Evolutionary conservation across 768 basidiomycete genomes (phyloP).

Genomic region (Rhodotorula toruloides): DNA sequence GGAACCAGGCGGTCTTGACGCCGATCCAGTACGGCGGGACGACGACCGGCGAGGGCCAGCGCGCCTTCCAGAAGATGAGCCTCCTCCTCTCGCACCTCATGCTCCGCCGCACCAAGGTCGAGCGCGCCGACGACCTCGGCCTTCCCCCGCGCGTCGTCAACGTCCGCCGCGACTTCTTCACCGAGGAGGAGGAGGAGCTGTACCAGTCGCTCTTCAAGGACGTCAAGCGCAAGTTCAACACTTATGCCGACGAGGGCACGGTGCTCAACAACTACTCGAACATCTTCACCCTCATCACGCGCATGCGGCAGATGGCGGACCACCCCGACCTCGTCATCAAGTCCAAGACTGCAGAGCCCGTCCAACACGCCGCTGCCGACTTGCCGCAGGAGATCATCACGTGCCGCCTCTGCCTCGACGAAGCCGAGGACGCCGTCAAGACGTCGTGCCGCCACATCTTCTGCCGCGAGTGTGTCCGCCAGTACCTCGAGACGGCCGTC

Average conservation of each 20-base stretch:
- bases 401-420: slow-evolving; percentile 91
- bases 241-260: slow-evolving; percentile 84
- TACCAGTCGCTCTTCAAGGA: slow-evolving; percentile 66
- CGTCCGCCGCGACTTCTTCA: slow-evolving; percentile 85
- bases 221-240: slow-evolving; percentile 82
- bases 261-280: slow-evolving; percentile 66
- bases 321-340: slow-evolving; percentile 84
- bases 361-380: slow-evolving; percentile 56
- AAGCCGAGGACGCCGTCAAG: slow-evolving; percentile 94
- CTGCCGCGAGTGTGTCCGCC: slow-evolving; percentile 80
- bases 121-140: slow-evolving; percentile 93
- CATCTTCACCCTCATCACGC: slow-evolving; percentile 66
- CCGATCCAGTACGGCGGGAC: slow-evolving; percentile 76
- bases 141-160: slow-evolving; percentile 86
- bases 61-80: slow-evolving; percentile 86
- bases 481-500: slow-evolving; percentile 72
- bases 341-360: slow-evolving; percentile 66
- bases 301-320: slow-evolving; percentile 61
- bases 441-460: slow-evolving; percentile 91
- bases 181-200: slow-evolving; percentile 86
- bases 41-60: slow-evolving; percentile 68
- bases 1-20: slow-evolving; percentile 92
- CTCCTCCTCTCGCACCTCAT: slow-evolving; percentile 89
- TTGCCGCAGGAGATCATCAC: slow-evolving; percentile 49
- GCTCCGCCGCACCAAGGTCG: slow-evolving; percentile 66